Base-by-base conservation (phyloP, 306 rosid species). In the Ormosia semicastrata region DNA sequence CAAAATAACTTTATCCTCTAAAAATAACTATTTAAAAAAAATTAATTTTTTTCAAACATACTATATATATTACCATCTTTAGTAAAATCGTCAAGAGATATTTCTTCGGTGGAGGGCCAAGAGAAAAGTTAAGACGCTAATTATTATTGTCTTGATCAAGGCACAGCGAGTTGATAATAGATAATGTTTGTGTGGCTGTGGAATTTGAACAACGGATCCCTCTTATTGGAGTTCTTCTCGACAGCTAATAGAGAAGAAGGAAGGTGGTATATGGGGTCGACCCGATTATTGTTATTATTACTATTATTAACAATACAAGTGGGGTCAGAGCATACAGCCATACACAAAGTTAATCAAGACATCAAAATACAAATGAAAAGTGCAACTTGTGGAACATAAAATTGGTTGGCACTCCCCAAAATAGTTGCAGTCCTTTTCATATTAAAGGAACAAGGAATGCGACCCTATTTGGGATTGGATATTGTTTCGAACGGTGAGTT, bases 381-480 rank as follows among this genome's bases (percentile, higher is more conserved):
- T 52, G 71, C 8, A 56, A 30, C 13, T 43, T 32, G 58, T 17
- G 36, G 67, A 54, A 10, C 34, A 67, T 32, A 66, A 40, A 39
- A 37, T 71, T 63, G 40, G 57, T 30, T 63, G 47, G 5, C 41
- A 65, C 11, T 74, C 3, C 60, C 69, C 56, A 46, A 67, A 82
- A 75, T 68, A 75, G 77, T 75, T 32, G 11, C 34, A 1, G 32
- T 68, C 86, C 2, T 15, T 67, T 60, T 68, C 77, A n/a, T 57
- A n/a, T 75, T 49, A 17, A 66, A 12, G n/a, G 57, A 57, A 24
- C 14, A 68, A 50, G 41, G 2, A 56, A 58, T 37, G 54, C 24
- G 57, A 33, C 73, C 86, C 73, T n/a, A 82, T 78, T 4, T 69
- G 49, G 66, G 66, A n/a, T 68, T 50, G 24, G 65, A 52, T 50